These are phyloP conservation scores for Gloeopeniophorella convolvens DNA, from an alignment of 768 basidiomycete species.

Conservation along the genomic window DNA sequence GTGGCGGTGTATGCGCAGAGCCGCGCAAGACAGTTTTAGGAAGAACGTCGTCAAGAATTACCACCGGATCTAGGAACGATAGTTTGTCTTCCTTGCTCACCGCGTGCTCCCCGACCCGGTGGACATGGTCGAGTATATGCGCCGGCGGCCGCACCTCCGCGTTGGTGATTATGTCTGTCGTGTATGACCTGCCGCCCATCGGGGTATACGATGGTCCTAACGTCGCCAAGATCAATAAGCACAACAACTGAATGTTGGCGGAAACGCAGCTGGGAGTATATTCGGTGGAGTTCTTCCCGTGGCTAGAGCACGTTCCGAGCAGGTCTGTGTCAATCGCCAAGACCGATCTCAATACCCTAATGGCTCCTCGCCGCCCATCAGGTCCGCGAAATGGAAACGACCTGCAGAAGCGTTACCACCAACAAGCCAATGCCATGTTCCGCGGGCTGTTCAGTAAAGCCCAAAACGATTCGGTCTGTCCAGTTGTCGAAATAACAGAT, in stretches of 20 bases:
- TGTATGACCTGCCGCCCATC: neutral
- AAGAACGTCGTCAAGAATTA: conserved; percentile 8
- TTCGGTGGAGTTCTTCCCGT: conserved; percentile 10
- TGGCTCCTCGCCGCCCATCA: neutral
- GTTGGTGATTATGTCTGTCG: conserved; percentile 8
- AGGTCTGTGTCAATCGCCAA: neutral
- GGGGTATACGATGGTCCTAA: neutral
- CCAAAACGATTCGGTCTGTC: no score
- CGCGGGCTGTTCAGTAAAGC: conserved; percentile 1
- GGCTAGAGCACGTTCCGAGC: conserved; percentile 8
- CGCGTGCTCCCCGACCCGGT: neutral
- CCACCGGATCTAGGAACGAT: conserved; percentile 2
- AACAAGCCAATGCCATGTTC: neutral
- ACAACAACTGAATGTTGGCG: neutral
- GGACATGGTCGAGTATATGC: neutral
- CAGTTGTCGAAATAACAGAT: no score
- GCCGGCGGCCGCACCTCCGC: conserved; percentile 4
- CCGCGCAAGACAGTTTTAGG: conserved; percentile 9
- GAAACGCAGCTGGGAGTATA: conserved; percentile 1
- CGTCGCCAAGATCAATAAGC: neutral
- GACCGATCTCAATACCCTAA: neutral
- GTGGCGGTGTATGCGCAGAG: conserved; percentile 5
- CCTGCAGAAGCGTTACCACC: neutral
- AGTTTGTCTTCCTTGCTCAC: conserved; percentile 1
- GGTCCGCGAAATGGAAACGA: conserved; percentile 14